Conservation (phyloP, 176 grass and related monocot genomes). For the Oryza australiensis region DNA sequence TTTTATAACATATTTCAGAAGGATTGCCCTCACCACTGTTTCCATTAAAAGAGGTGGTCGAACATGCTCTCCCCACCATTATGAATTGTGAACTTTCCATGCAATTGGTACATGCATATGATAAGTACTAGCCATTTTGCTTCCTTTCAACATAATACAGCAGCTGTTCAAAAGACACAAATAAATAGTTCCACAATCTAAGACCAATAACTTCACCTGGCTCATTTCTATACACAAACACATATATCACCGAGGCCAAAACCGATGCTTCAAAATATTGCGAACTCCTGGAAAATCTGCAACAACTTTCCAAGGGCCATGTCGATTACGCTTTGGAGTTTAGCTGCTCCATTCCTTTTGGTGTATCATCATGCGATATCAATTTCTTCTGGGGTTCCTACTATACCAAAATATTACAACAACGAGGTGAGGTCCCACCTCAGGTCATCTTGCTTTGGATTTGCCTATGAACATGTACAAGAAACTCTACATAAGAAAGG, state of each 20-base stretch:
- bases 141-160: constrained; percentile 14
- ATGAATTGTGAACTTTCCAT: background rate
- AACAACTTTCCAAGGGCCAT: constrained; percentile 21
- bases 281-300: constrained; percentile 16
- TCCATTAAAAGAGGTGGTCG: background rate
- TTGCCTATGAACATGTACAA: constrained; percentile 86
- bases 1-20: background rate
- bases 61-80: background rate
- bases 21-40: background rate
- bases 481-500: constrained; percentile 85
- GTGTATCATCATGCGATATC: constrained; percentile 27
- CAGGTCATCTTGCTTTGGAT: constrained; percentile 62
- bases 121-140: background rate
- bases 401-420: constrained; percentile 42
- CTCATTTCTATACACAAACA: constrained; percentile 33
- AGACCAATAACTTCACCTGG: constrained; percentile 23
- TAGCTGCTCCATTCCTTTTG: background rate
- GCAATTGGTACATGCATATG: background rate
- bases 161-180: constrained; percentile 10
- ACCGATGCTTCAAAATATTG: constrained; percentile 21
- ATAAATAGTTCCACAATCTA: constrained; percentile 30
- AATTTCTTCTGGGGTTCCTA: constrained; percentile 17
- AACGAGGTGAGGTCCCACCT: constrained; percentile 23
- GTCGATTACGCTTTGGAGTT: constrained; percentile 26
- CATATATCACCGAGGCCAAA: constrained; percentile 27